Evolutionary conservation across 768 basidiomycete species (phyloP), one percentile per base, ranked within the genome.

Genomic region (Holtermannia corniformis): DNA sequence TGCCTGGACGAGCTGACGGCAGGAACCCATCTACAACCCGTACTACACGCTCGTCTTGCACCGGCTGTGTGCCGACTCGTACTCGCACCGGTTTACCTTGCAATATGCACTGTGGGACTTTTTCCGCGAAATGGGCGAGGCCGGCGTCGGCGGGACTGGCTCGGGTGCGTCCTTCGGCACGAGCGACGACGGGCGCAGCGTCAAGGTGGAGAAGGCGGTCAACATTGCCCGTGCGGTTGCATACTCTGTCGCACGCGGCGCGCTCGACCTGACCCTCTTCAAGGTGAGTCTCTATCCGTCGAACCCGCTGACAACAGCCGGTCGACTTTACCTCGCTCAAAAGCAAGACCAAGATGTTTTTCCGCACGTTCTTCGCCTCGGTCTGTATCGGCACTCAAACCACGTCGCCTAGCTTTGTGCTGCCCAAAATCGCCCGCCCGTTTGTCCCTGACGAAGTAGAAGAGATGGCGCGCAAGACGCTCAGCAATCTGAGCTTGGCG

Each of bases 31-130:
- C 0, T 96, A 93, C 75, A 99, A 99, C 63, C 93, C 93, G 0
- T 99, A 88, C 73, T 97, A 97, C 72, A 80, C 87, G 4, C 81
- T 97, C 45, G 83, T 97, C 32, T 82, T 82, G 57, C 84, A 88
- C 60, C 83, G 87, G 12, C 81, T 96, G 24, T 87, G 87, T 64
- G 76, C 78, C 7, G 75, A 75, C 7, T 83, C 89, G 0, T 89
- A 93, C 67, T 80, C 85, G 3, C 83, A 90, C 76, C 87, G 82
- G 64, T 85, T 96, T 61, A 96, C 95, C 1, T 76, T 96, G 20
- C 95, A 96, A 65, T 97, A 87, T 70, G 87, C 83, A 61, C 74
- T 97, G 4, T 99, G 95, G 95, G 95, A 99, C 68, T 92, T 97
- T 68, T 74, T 97, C 24, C 84, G 93, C 7, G 87, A 87, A 55